Percentiles rank a stretch among this genome's conserved stretches.
These are phyloP conservation scores for Pyrus pyrifolia DNA, from an alignment of 306 rosid genomes.

Conservation along the genomic window DNA sequence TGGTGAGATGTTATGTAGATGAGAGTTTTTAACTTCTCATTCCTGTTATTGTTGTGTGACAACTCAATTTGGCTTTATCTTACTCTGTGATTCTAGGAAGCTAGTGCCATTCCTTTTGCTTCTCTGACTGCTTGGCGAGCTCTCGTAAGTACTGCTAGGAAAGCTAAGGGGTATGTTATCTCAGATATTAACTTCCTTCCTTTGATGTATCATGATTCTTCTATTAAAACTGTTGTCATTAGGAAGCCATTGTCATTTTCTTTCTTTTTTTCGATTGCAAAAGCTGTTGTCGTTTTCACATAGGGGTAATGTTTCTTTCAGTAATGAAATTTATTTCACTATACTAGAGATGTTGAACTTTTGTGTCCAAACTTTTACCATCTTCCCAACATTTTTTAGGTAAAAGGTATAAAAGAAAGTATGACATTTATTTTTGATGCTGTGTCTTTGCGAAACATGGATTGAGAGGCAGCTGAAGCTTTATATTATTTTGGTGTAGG, in stretches of 20 bases:
- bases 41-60: background rate
- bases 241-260: background rate
- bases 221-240: background rate
- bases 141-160: slow-evolving; percentile 77
- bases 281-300: background rate
- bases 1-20: background rate
- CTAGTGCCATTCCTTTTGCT: slow-evolving; percentile 97
- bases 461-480: background rate
- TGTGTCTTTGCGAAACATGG: background rate
- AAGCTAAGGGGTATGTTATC: slow-evolving; percentile 70
- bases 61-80: background rate
- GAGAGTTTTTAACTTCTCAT: background rate
- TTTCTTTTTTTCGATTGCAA: background rate
- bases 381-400: background rate
- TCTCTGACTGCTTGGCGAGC: slow-evolving; percentile 99
- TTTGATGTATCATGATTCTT: background rate
- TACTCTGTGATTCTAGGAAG: slow-evolving; percentile 40
- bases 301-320: background rate
- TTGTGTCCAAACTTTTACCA: background rate
- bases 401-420: background rate
- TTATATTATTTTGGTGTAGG: background rate
- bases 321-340: background rate
- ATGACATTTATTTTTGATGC: background rate
- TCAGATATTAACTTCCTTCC: background rate
- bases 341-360: background rate